Base-by-base conservation (phyloP, 108 stramenopile genomes). In the Stephanodiscus triporus region DNA sequence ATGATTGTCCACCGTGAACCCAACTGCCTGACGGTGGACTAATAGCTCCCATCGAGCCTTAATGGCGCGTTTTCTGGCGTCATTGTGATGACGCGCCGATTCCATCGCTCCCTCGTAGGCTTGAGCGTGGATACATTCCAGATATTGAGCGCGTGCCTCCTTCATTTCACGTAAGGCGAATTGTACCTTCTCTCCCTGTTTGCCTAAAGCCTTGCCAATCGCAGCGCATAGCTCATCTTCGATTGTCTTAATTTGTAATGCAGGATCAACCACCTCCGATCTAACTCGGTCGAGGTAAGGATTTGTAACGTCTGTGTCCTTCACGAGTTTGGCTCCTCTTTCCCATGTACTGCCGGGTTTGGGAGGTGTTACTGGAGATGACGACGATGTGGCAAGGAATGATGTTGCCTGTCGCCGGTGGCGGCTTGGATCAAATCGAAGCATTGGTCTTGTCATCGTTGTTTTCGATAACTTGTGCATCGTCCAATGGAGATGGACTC, bases 21-120 rank as follows among this genome's bases (percentile, higher is more conserved):
- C 93, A 4, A 89, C 89, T 4, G 91, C 91, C 60, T 94, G 93
- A 34, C 93, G 78, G 84, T 94, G 93, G 4, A 94, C 93, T 19
- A 94, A 82, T 10, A 94, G 65, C 64, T 94, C 93, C 93, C 93
- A 94, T 23, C 93, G 71, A 30, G 88, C 88, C 34, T 80, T 68
- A 0, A 86, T 60, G 17, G 89, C 87, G 22, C 89, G 29, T 59
- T 91, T 70, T 26, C 93, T 85, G 20, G 78, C 77, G 7, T 83
- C 70, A 78, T 94, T 94, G 82, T 89, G 69, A 27, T 68, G 66
- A 37, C 75, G 22, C 10, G 87, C 89, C 47, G n/a, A 64, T 62
- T 83, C 38, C 34, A 72, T 27, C 38, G 88, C 83, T 17, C 55
- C 72, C 13, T 73, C 24, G 57, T 68, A 75, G 13, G 38, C 37